Percentiles rank a stretch among this genome's conserved stretches.
phyloP scores from a whole-genome alignment of 2,329 filamentous ascomycete species.

The Colletotrichum tamarilloi region DNA sequence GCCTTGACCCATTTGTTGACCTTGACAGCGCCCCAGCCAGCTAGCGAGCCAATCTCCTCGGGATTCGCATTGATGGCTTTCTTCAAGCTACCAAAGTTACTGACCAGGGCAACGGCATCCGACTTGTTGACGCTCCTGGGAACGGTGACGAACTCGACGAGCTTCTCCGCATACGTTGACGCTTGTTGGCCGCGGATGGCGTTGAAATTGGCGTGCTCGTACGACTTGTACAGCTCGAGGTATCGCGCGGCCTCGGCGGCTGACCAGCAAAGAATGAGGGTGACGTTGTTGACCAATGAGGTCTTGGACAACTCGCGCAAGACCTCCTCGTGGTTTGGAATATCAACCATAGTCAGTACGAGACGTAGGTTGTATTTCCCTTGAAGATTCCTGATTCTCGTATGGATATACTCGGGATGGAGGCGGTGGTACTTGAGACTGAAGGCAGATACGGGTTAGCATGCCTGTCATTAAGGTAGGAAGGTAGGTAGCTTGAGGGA shows the following conservation, averaged over 20 bases:
- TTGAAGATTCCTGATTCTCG: slow-evolving; percentile 84
- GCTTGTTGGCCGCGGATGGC: slow-evolving; percentile 89
- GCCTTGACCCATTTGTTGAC: slow-evolving; percentile 86
- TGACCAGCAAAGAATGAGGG: slow-evolving; percentile 92
- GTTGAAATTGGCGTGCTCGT: slow-evolving; percentile 83
- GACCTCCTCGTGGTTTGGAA: slow-evolving; percentile 91
- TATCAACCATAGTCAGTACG: slow-evolving; percentile 92
- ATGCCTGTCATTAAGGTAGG: not conserved
- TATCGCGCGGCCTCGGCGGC: slow-evolving; percentile 94
- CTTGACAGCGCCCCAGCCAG: slow-evolving; percentile 96
- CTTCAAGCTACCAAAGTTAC: slow-evolving; percentile 89
- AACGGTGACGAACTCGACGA: slow-evolving; percentile 93
- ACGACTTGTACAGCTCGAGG: slow-evolving; percentile 93
- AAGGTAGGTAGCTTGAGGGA: not conserved
- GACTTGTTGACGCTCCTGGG: slow-evolving; percentile 94
- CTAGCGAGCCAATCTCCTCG: slow-evolving; percentile 86
- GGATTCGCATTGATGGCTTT: slow-evolving; percentile 88
- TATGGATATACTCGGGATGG: slow-evolving; percentile 98
- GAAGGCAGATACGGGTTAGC: not conserved
- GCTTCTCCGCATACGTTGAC: slow-evolving; percentile 83
- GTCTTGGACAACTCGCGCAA: slow-evolving; percentile 93
- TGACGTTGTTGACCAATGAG: slow-evolving; percentile 91
- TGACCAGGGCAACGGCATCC: slow-evolving; percentile 89
- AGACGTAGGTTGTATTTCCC: slow-evolving; percentile 90
- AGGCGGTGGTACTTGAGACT: slow-evolving; percentile 95